Evolutionary conservation across 2,329 filamentous ascomycete species (phyloP).

Genomic region (Curvularia lunata): DNA sequence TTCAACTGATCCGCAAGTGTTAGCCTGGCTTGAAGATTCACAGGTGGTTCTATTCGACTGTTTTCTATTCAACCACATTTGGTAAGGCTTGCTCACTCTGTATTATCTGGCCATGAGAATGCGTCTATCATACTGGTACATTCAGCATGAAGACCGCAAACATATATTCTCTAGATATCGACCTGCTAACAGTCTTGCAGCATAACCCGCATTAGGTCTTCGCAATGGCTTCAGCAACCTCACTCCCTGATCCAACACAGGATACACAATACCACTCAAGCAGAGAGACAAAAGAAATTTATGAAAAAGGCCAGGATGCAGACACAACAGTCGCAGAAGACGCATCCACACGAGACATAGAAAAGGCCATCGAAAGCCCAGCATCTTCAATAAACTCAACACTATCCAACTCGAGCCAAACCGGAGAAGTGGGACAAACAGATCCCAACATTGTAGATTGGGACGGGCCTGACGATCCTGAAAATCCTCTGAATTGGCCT

Average conservation of each 20-base stretch:
- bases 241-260: conserved; percentile 22
- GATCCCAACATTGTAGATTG: conserved; percentile 45
- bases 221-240: conserved; percentile 34
- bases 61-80: background rate
- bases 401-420: conserved; percentile 19
- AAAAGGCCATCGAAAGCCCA: conserved; percentile 36
- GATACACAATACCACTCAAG: conserved; percentile 29
- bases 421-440: conserved; percentile 13
- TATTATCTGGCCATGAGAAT: background rate
- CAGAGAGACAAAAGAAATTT: conserved; percentile 31
- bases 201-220: conserved; percentile 5
- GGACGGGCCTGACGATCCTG: conserved; percentile 47
- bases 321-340: conserved; percentile 23
- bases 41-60: conserved; percentile 1
- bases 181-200: conserved; percentile 14
- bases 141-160: background rate
- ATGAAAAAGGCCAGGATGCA: conserved; percentile 37
- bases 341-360: conserved; percentile 28
- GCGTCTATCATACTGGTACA: background rate
- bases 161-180: background rate
- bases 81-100: conserved; percentile 14
- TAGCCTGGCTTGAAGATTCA: background rate
- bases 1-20: background rate
- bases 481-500: conserved; percentile 51
- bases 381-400: conserved; percentile 36